Evolutionary conservation across 202 grass and related monocot species (phyloP).

Genomic region (Schoenoplectus tabernaemontani): DNA sequence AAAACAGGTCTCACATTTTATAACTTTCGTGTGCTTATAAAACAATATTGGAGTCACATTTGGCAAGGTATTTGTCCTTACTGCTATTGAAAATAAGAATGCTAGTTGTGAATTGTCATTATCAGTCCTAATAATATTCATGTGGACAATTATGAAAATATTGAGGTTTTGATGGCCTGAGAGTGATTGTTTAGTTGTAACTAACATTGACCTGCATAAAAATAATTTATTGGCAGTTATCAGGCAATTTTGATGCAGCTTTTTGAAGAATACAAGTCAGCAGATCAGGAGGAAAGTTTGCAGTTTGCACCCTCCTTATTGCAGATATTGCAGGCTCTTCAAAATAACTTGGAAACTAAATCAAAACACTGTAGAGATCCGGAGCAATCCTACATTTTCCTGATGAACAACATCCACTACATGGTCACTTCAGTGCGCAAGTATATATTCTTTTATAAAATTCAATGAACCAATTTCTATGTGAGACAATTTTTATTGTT

Average conservation of each 20-base stretch:
- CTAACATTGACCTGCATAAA: not conserved
- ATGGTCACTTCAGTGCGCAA: conserved; percentile 82
- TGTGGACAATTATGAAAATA: not conserved
- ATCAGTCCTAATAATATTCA: not conserved
- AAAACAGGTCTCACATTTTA: not conserved
- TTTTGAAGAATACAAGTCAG: conserved; percentile 62
- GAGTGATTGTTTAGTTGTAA: not conserved
- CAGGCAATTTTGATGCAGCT: conserved; percentile 66
- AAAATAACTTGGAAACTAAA: conserved; percentile 82
- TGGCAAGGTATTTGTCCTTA: not conserved
- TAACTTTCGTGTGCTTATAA: not conserved
- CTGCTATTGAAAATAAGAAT: not conserved
- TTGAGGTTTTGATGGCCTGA: not conserved
- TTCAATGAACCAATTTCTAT: not conserved
- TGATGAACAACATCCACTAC: conserved; percentile 98
- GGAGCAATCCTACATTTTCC: conserved; percentile 58
- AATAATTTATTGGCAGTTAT: conserved; percentile 40
- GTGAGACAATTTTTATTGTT: not conserved
- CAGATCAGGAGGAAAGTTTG: conserved; percentile 34
- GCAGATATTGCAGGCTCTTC: conserved; percentile 78
- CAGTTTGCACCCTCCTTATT: conserved; percentile 59
- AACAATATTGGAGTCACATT: not conserved
- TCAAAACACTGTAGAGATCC: conserved; percentile 73
- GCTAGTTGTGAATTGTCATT: not conserved
- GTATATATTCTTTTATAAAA: conserved; percentile 27